Evolutionary conservation across 148 eudicot genomes (phyloP).

Genomic region (Euryodendron excelsum): DNA sequence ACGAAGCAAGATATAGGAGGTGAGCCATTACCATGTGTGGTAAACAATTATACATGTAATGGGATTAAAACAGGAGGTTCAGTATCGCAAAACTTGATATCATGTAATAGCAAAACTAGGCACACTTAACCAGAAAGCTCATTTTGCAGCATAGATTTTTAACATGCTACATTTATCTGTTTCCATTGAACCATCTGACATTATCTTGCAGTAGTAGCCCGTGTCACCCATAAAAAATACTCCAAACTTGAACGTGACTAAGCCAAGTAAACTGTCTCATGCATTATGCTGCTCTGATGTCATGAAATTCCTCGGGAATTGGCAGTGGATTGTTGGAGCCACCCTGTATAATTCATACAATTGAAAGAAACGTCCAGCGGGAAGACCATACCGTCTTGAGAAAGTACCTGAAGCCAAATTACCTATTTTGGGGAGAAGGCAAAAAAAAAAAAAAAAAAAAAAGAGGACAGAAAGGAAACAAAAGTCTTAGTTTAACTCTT

Average conservation of each 20-base stretch:
- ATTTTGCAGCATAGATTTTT: neutral
- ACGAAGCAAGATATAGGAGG: neutral
- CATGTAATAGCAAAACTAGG: neutral
- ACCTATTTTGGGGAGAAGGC: conserved; percentile 9
- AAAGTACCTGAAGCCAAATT: conserved; percentile 19
- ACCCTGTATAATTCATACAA: neutral
- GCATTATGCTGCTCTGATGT: neutral
- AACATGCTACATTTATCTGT: neutral
- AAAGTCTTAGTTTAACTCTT: neutral
- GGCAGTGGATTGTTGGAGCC: neutral
- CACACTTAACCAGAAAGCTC: neutral
- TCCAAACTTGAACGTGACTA: neutral
- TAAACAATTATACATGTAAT: no score
- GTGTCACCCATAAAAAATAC: neutral
- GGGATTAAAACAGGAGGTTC: no score
- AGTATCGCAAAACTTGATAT: neutral
- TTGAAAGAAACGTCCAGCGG: conserved; percentile 5
- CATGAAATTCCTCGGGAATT: neutral
- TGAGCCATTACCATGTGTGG: no score
- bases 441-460: no score
- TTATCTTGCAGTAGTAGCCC: neutral
- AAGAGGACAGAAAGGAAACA: neutral
- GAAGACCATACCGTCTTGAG: neutral
- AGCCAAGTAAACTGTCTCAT: neutral
- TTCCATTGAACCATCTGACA: neutral